Evolutionary conservation across 306 rosid genomes (phyloP).

Genomic region (Acacia melanoxylon): DNA sequence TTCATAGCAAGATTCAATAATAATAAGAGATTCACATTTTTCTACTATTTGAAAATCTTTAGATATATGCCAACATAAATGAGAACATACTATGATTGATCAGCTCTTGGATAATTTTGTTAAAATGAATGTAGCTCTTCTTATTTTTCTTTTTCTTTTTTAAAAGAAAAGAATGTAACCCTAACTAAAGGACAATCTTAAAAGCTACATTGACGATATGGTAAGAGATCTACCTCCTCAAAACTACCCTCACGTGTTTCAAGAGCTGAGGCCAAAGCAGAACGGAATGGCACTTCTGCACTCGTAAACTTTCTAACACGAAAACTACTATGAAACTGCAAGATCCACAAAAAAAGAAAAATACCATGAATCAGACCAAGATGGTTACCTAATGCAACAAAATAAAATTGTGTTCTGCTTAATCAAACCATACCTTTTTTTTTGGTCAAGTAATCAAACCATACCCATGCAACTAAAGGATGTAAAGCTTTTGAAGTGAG

Average conservation of each 20-base stretch:
- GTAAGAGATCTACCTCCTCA: conserved; percentile 72
- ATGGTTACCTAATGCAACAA: conserved; percentile 24
- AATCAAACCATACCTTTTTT: conserved; percentile 71
- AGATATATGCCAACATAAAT: neutral
- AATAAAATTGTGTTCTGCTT: conserved; percentile 11
- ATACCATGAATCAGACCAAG: conserved; percentile 19
- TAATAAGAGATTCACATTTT: conserved; percentile 16
- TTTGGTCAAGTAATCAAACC: conserved; percentile 43
- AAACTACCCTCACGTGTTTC: conserved; percentile 77
- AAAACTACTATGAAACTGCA: conserved; percentile 82
- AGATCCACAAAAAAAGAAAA: conserved; percentile 15
- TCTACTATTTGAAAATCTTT: conserved; percentile 1
- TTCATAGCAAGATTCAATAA: conserved; percentile 22
- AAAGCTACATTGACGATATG: neutral
- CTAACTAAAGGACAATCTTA: conserved; percentile 18
- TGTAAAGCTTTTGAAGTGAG: conserved; percentile 56
- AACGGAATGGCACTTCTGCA: conserved; percentile 41
- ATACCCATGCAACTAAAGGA: conserved; percentile 83
- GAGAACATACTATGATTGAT: neutral
- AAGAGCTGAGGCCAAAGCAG: conserved; percentile 53
- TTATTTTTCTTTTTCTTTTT: neutral
- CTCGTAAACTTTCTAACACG: conserved; percentile 47
- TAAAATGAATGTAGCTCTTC: conserved; percentile 5
- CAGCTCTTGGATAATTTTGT: conserved; percentile 7
- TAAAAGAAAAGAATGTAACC: neutral